Conservation (phyloP, 345 rosid species). For the Gossypium rotundifolium region DNA sequence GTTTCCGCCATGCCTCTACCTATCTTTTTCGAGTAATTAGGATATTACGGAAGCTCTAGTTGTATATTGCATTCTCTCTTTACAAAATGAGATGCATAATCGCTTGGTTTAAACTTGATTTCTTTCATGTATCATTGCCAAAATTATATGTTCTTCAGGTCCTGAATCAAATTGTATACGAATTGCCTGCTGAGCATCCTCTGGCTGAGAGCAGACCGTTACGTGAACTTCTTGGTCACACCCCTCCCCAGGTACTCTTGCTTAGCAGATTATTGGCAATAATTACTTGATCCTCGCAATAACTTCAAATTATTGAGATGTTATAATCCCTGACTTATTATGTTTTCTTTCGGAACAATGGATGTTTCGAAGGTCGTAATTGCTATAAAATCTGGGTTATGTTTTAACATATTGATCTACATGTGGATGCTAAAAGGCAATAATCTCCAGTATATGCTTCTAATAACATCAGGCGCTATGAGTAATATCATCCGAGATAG, state of each 20-base stretch:
- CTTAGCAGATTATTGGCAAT: background rate
- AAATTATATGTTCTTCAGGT: conserved; percentile 38
- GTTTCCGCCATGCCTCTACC: background rate
- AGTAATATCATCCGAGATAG: background rate
- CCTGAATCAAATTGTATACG: conserved; percentile 88
- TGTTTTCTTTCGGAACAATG: background rate
- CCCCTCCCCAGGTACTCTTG: conserved; percentile 68
- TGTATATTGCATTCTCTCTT: background rate
- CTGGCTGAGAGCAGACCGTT: conserved; percentile 80
- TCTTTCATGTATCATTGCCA: conserved; percentile 7
- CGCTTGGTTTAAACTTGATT: background rate
- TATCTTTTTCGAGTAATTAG: background rate
- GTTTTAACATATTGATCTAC: background rate
- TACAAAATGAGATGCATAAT: background rate
- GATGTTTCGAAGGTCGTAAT: background rate
- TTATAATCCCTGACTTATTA: background rate
- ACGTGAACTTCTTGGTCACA: conserved; percentile 84
- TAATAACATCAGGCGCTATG: background rate
- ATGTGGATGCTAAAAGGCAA: background rate
- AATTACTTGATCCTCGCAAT: background rate
- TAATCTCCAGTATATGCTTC: background rate
- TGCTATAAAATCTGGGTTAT: background rate
- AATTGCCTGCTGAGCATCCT: conserved; percentile 90
- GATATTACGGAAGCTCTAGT: background rate
- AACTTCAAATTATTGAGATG: background rate